phyloP scores from a whole-genome alignment of 2,329 filamentous ascomycete species.

The Capronia epimyces region DNA sequence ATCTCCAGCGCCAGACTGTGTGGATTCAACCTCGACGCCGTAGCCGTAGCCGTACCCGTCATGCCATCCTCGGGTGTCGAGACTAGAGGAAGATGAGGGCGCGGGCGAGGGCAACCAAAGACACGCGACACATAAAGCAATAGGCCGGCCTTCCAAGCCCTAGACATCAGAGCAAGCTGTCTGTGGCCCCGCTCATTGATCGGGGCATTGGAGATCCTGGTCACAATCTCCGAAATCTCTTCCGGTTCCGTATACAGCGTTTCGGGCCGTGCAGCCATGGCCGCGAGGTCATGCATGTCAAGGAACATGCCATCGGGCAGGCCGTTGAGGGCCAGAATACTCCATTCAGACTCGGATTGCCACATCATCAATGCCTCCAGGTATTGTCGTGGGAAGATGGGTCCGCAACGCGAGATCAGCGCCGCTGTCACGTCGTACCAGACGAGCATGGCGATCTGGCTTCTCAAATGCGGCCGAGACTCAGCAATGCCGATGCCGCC shows the following conservation, averaged over 20 bases:
- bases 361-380: slow-evolving; percentile 20
- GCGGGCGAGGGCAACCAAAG: neutral
- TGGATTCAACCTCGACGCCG: neutral
- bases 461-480: slow-evolving; percentile 16
- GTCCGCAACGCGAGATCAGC: slow-evolving; percentile 18
- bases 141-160: slow-evolving; percentile 14
- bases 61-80: neutral
- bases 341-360: slow-evolving; percentile 25
- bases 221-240: slow-evolving; percentile 1
- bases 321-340: slow-evolving; percentile 23
- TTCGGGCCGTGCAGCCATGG: slow-evolving; percentile 10
- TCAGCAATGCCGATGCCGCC: slow-evolving; percentile 22
- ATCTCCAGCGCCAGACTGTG: slow-evolving; percentile 13
- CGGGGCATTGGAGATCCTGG: slow-evolving; percentile 7
- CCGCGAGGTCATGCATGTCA: slow-evolving; percentile 20
- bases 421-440: slow-evolving; percentile 24
- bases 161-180: slow-evolving; percentile 12
- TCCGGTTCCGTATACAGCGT: neutral
- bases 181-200: slow-evolving; percentile 2
- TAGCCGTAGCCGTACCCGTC: neutral
- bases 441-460: slow-evolving; percentile 23
- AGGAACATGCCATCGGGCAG: slow-evolving; percentile 23
- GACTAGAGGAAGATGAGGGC: neutral
- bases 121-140: slow-evolving; percentile 18
- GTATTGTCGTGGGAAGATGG: slow-evolving; percentile 19